Conservation (phyloP, 305 asterid genomes). For the Fraxinus floribunda region DNA sequence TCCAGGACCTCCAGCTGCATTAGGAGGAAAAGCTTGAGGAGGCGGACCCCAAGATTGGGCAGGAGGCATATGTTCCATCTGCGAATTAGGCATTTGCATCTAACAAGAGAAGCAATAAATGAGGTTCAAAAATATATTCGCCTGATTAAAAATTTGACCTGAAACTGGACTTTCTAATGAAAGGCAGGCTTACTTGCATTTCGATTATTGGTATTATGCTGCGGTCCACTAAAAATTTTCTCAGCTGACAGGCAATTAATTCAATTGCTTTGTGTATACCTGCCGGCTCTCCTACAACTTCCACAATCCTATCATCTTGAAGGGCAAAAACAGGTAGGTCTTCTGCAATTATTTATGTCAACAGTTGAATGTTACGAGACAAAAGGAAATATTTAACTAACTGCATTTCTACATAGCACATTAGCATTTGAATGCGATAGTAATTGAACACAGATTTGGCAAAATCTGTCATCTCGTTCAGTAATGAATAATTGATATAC, state of each 20-base stretch:
- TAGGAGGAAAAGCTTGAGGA: conserved; percentile 58
- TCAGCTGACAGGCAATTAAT: conserved; percentile 74
- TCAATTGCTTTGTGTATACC: conserved; percentile 79
- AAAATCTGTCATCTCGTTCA: background rate
- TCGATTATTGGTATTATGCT: conserved; percentile 77
- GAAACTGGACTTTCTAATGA: conserved; percentile 10
- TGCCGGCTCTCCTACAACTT: conserved; percentile 73
- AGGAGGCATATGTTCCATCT: conserved; percentile 73
- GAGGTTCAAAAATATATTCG: conserved; percentile 13
- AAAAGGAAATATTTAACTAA: background rate
- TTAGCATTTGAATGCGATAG: background rate
- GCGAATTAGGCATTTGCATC: conserved; percentile 79
- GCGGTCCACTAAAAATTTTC: conserved; percentile 93
- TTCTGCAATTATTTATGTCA: conserved; percentile 48
- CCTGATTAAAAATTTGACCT: background rate
- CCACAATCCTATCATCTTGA: conserved; percentile 39
- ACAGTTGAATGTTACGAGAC: background rate
- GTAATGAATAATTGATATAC: background rate
- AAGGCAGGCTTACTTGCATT: conserved; percentile 63
- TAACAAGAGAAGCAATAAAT: conserved; percentile 30
- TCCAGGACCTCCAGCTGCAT: conserved; percentile 56
- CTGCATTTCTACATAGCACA: background rate
- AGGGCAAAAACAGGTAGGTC: conserved; percentile 84
- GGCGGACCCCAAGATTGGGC: conserved; percentile 85
- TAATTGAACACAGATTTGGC: background rate